Evolutionary conservation across 2,329 filamentous ascomycete species (phyloP), one percentile per base, ranked within the genome.

Genomic region (Lachnellula occidentalis): DNA sequence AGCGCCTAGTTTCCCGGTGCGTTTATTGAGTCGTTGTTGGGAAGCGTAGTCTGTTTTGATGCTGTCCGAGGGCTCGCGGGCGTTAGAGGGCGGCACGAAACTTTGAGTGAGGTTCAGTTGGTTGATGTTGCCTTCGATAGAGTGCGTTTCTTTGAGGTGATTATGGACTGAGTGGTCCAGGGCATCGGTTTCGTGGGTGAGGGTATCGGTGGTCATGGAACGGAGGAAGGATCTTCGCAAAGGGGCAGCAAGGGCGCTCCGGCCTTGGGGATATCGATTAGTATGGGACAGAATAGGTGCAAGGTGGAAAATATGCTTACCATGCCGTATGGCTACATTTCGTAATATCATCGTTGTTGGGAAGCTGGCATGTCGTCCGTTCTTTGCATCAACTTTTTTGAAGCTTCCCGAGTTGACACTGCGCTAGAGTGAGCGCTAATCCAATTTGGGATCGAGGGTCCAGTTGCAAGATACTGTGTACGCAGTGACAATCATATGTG

Each of bases 321-420:
- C 76, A 69, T 81, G 73, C 77, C 79, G 79, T 69, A 76, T 70
- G 51, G 73, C 73, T 61, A 74, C 70, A 67, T 75, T 81, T 73
- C 79, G 76, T 61, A 80, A 64, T 65, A 82, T 81, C 81, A 83
- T 84, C 61, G 66, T 70, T 70, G 67, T 59, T 64, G 49, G 31
- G 34, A 43, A 53, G 34, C 22, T 50, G 37, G 39, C 27, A 22
- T 57, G 53, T 61, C 19, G 58, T 60, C 39, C 52, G 51, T 46
- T 52, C n/a, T 46, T 39, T 45, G 36, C 50, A 43, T 22, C 47
- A 61, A 61, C 56, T 63, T 66, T 68, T 68, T 64, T 57, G 64
- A 61, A 50, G 54, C 58, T 56, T 52, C 61, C 46, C 36, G 48
- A 43, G 42, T 37, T 34, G 50, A 55, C 58, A 53, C 58, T 48